Evolutionary conservation across 2,329 filamentous ascomycete genomes (phyloP).

Genomic region (Penicillium concentricum): DNA sequence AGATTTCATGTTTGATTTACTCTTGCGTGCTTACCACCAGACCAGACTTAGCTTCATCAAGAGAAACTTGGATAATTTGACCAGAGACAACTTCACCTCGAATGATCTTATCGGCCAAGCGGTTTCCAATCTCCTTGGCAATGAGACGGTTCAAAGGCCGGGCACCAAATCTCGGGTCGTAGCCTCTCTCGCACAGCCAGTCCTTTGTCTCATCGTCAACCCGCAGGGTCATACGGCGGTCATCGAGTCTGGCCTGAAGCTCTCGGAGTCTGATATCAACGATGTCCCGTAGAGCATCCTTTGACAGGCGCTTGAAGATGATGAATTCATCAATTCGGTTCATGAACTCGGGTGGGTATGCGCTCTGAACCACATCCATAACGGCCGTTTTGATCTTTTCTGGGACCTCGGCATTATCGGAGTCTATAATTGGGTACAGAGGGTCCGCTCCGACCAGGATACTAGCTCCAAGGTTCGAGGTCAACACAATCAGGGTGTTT

Average conservation of each 20-base stretch:
- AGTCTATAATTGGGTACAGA: slow-evolving; percentile 62
- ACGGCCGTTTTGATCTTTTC: slow-evolving; percentile 73
- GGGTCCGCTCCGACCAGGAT: slow-evolving; percentile 78
- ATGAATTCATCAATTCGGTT: slow-evolving; percentile 98
- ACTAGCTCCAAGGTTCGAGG: slow-evolving; percentile 89
- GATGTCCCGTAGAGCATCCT: slow-evolving; percentile 78
- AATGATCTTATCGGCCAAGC: slow-evolving; percentile 88
- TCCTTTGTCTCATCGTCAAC: slow-evolving; percentile 71
- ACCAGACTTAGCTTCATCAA: slow-evolving; percentile 62
- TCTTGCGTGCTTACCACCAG: slow-evolving; percentile 51
- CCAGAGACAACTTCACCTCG: slow-evolving; percentile 75
- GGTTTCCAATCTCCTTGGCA: slow-evolving; percentile 83
- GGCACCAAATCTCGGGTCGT: slow-evolving; percentile 88
- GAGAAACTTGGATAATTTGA: slow-evolving; percentile 67
- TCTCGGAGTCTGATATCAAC: slow-evolving; percentile 88
- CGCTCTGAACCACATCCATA: slow-evolving; percentile 76
- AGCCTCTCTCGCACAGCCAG: slow-evolving; percentile 87
- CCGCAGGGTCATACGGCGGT: slow-evolving; percentile 75
- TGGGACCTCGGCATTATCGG: slow-evolving; percentile 66
- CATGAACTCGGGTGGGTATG: slow-evolving; percentile 87
- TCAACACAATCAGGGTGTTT: slow-evolving; percentile 94
- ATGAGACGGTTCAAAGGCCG: slow-evolving; percentile 89
- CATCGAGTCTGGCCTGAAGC: slow-evolving; percentile 77
- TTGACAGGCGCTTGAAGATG: slow-evolving; percentile 83
- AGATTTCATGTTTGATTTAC: slow-evolving; percentile 10